Base-by-base conservation (phyloP, 176 grass and related monocot genomes). In the Echinochloa phyllopogon region DNA sequence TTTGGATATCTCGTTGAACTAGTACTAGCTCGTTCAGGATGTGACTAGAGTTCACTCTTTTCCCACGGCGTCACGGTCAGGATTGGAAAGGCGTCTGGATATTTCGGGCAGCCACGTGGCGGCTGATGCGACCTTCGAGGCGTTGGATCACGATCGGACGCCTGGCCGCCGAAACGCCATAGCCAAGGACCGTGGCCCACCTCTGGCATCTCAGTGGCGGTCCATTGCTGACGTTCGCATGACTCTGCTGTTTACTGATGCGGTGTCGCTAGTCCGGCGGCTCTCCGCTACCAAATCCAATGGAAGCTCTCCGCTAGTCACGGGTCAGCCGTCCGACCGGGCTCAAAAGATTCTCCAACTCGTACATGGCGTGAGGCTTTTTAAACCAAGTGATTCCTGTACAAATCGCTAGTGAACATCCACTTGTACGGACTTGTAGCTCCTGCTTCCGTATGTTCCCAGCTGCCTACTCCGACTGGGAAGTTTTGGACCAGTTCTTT, bases 101-200 rank as follows among this genome's bases (percentile, higher is more conserved):
- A n/a, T 41, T 84, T 75, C n/a, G 12, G 15, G 15, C 37, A 10
- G 71, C 14, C 45, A 53, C 81, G 56, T 83, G 55, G 53, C 80
- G 3, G 25, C 21, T 8, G 17, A 73, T 24, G 80, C 41, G 7
- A 23, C 5, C 68, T 20, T 20, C 4, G 0, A 4, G 11, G 4
- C 24, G 21, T 15, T 37, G 69, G 81, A 83, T 83, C 69, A 24
- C 12, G 20, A 74, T 74, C 42, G 6, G 43, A 50, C 39, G 55
- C 17, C 68, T 37, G 80, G 43, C 24, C 42, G 59, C 16, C 43
- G 24, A 14, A 21, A 24, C 25, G 38, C 17, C 24, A 17, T 63
- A 42, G 24, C 44, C n/a, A 43, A 42, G 42, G 41, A 21, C 25
- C 9, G 14, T 2, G 27, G 14, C 11, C 62, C 47, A 10, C 2